Evolutionary conservation across 2,329 filamentous ascomycete species (phyloP).

Genomic region (Ceratocystis cubensis): DNA sequence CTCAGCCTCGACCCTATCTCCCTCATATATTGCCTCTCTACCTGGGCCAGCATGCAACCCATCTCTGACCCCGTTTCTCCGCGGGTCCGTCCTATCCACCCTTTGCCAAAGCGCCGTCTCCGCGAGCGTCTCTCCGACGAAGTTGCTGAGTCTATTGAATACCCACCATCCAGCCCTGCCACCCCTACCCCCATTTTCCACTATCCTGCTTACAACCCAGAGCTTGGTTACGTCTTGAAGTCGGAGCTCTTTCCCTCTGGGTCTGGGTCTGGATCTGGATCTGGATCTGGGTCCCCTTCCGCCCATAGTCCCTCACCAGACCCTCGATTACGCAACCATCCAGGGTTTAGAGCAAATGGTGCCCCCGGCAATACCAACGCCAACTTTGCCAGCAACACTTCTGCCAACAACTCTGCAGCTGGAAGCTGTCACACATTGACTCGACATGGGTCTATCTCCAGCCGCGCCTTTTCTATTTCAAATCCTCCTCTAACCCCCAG

Average conservation of each 20-base stretch:
- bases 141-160: conserved; percentile 68
- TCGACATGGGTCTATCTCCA: conserved; percentile 9
- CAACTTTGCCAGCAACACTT: background rate
- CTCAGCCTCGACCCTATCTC: background rate
- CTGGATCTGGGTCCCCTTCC: background rate
- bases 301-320: conserved; percentile 1
- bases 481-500: background rate
- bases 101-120: conserved; percentile 76
- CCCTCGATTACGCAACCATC: background rate
- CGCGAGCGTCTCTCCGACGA: conserved; percentile 79
- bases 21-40: background rate
- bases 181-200: conserved; percentile 48
- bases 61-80: conserved; percentile 57
- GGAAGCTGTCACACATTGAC: background rate
- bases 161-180: conserved; percentile 61
- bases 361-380: background rate
- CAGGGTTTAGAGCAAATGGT: background rate
- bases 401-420: background rate
- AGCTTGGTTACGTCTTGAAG: conserved; percentile 39
- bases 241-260: background rate
- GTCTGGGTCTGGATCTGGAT: background rate
- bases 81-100: conserved; percentile 67
- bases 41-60: conserved; percentile 16
- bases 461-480: conserved; percentile 8
- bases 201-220: conserved; percentile 27